A percentile compares a stretch with the other conserved stretches of the same genome.
Evolutionary conservation across 2,329 filamentous ascomycete genomes (phyloP).

Genomic region (Claviceps africana): DNA sequence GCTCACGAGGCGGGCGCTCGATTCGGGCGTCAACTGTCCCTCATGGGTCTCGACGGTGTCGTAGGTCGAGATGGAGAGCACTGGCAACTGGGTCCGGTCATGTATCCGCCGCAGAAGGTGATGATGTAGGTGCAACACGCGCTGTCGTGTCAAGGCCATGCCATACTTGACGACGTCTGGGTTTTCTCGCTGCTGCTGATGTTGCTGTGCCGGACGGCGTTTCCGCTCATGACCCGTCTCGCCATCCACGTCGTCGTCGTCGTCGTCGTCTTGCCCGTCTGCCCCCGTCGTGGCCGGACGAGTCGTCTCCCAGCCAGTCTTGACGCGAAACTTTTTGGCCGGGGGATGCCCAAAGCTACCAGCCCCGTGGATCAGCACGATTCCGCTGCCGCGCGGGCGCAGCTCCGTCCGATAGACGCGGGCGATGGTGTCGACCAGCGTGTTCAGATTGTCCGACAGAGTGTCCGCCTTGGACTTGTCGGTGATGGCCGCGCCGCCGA

Average conservation of each 20-base stretch:
- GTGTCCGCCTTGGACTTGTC: slow-evolving; percentile 1
- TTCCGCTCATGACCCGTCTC: not conserved
- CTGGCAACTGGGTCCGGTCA: not conserved
- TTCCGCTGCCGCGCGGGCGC: not conserved
- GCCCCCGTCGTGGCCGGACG: not conserved
- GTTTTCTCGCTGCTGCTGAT: not conserved
- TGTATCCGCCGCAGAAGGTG: slow-evolving; percentile 2
- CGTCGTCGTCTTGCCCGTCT: not conserved
- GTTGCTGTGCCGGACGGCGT: not conserved
- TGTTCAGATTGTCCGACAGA: not conserved
- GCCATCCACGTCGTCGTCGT: not conserved
- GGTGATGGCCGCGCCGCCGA: slow-evolving; percentile 4
- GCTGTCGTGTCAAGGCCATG: slow-evolving; percentile 3
- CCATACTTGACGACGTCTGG: not conserved
- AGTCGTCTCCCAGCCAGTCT: not conserved
- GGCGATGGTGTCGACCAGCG: not conserved
- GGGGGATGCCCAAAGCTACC: slow-evolving; percentile 4
- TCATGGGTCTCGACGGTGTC: slow-evolving; percentile 3
- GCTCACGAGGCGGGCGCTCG: not conserved
- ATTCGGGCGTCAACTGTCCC: not conserved
- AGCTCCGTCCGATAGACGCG: not conserved
- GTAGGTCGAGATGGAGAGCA: slow-evolving; percentile 2
- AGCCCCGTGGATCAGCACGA: slow-evolving; percentile 3
- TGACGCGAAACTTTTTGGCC: slow-evolving; percentile 1
- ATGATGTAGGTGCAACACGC: slow-evolving; percentile 1